Evolutionary conservation across 495 filamentous ascomycete genomes (phyloP).

Genomic region (Entonaema liquescens): DNA sequence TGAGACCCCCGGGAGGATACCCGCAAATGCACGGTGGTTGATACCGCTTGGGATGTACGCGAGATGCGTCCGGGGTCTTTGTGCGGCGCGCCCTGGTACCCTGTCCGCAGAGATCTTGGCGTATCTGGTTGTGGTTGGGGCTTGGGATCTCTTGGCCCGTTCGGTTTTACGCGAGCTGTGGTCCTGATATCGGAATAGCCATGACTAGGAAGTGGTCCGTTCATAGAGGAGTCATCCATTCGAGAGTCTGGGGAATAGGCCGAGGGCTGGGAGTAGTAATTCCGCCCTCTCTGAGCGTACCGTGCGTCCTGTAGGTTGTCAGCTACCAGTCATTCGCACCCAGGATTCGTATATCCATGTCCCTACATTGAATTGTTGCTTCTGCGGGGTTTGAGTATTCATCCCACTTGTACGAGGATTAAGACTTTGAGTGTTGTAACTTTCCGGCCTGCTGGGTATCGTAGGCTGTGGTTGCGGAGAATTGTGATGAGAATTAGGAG

Average conservation of each 20-base stretch:
- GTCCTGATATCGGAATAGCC: background rate
- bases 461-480: background rate
- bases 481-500: background rate
- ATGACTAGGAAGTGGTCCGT: background rate
- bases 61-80: constrained; percentile 1
- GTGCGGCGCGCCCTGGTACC: no score
- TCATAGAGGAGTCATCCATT: background rate
- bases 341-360: no score
- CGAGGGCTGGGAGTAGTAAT: no score
- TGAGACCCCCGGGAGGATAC: background rate
- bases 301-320: no score
- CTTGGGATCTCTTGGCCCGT: background rate
- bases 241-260: no score
- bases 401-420: background rate
- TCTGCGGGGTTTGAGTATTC: no score
- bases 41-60: constrained; percentile 1
- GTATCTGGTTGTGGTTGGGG: background rate
- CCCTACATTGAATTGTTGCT: no score
- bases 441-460: background rate
- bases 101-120: background rate
- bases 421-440: background rate
- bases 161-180: background rate
- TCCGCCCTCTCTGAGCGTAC: no score
- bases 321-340: no score
- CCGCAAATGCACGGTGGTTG: background rate